These are phyloP conservation scores for Flaveria sonorensis DNA, from an alignment of 129 eudicot genomes.

Conservation along the genomic window DNA sequence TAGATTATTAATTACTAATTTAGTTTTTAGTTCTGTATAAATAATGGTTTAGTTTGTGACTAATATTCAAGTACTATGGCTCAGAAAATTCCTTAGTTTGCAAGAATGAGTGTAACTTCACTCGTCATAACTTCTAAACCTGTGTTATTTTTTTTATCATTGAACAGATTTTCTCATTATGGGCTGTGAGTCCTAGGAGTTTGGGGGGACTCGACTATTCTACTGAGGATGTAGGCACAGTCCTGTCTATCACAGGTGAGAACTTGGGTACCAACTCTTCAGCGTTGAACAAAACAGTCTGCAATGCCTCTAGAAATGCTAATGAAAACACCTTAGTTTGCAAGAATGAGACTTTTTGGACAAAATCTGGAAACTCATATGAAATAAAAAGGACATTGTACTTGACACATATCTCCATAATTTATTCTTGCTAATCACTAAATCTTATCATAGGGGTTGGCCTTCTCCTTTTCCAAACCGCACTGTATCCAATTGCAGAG, in stretches of 20 bases:
- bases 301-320: not conserved
- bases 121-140: not conserved
- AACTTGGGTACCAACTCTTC: not conserved
- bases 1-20: not conserved
- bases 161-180: conserved; percentile 79
- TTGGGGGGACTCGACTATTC: conserved; percentile 75
- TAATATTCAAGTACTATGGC: too few species aligned
- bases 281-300: not conserved
- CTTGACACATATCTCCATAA: not conserved
- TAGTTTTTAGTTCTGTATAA: not conserved
- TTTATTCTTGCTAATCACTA: not conserved
- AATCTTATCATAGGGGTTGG: conserved; percentile 60
- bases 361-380: not conserved
- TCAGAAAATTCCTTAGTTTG: too few species aligned
- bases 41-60: too few species aligned
- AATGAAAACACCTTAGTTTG: not conserved
- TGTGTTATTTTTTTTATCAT: not conserved
- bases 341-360: not conserved
- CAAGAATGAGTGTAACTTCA: too few species aligned
- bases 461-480: conserved; percentile 62
- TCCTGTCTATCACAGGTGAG: conserved; percentile 73
- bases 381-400: not conserved
- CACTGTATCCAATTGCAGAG: conserved; percentile 63
- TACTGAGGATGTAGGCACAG: conserved; percentile 69
- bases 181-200: conserved; percentile 90